Conservation (phyloP, 2,329 filamentous ascomycete genomes). For the Aspergillus chevalieri region DNA sequence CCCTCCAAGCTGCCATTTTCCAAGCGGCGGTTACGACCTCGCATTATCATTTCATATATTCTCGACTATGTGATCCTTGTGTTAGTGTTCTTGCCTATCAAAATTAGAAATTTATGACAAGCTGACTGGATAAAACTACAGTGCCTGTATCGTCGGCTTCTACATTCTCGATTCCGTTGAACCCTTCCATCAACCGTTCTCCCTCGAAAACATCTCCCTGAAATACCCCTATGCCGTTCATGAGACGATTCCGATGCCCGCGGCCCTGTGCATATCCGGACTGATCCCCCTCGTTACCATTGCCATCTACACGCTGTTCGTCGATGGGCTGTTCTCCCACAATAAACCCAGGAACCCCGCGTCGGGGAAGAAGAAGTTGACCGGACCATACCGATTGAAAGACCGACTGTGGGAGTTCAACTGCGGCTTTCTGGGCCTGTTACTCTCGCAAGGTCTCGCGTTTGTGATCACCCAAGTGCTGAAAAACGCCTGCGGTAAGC, state of each 20-base stretch:
- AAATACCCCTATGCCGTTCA: conserved; percentile 53
- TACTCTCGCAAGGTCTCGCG: conserved; percentile 48
- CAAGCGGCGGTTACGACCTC: conserved; percentile 46
- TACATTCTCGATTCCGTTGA: conserved; percentile 48
- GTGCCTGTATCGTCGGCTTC: conserved; percentile 48
- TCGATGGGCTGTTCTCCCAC: conserved; percentile 55
- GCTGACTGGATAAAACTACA: conserved; percentile 18
- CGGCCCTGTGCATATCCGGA: conserved; percentile 46
- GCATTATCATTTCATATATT: conserved; percentile 51
- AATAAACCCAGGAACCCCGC: conserved; percentile 29
- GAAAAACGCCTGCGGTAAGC: conserved; percentile 56
- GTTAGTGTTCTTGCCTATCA: conserved; percentile 33
- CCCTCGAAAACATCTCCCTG: conserved; percentile 51
- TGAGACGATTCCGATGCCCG: conserved; percentile 49
- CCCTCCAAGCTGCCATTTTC: conserved; percentile 47
- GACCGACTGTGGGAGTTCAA: conserved; percentile 58
- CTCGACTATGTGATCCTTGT: conserved; percentile 55
- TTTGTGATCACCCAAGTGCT: conserved; percentile 54
- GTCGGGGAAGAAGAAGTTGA: conserved; percentile 34
- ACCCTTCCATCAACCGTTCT: conserved; percentile 54
- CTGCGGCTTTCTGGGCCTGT: conserved; percentile 53
- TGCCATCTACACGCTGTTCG: conserved; percentile 49
- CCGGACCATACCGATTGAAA: conserved; percentile 47
- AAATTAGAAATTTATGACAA: neutral
- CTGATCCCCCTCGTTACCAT: conserved; percentile 48